phyloP scores from a whole-genome alignment of 306 rosid species.

The Acacia confusa region DNA sequence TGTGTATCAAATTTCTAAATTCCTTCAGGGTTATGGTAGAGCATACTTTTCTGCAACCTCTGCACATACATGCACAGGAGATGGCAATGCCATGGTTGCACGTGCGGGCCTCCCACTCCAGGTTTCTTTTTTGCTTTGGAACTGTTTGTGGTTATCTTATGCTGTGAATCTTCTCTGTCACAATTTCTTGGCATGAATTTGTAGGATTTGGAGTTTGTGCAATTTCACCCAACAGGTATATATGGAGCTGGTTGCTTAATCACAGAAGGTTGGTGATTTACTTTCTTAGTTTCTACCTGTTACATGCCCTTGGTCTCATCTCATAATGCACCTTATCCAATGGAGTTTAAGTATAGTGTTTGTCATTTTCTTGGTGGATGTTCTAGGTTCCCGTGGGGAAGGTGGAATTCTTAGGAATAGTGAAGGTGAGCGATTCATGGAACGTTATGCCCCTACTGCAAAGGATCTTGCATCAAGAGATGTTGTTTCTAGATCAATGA shows the following conservation, averaged over 20 bases:
- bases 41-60: slow-evolving; percentile 92
- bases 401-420: slow-evolving; percentile 97
- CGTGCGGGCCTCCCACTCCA: slow-evolving; percentile 92
- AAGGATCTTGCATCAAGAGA: slow-evolving; percentile 99
- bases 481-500: slow-evolving; percentile 94
- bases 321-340: slow-evolving; percentile 4
- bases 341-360: background rate
- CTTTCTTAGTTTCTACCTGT: background rate
- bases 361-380: background rate
- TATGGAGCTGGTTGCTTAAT: slow-evolving; percentile 99
- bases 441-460: slow-evolving; percentile 96
- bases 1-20: slow-evolving; percentile 19
- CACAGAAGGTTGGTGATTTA: slow-evolving; percentile 72
- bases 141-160: slow-evolving; percentile 23
- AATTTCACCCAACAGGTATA: slow-evolving; percentile 95
- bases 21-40: slow-evolving; percentile 85
- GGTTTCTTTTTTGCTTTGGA: slow-evolving; percentile 46
- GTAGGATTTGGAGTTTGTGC: slow-evolving; percentile 97
- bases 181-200: slow-evolving; percentile 27
- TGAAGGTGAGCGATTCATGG: slow-evolving; percentile 99
- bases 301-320: slow-evolving; percentile 27
- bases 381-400: slow-evolving; percentile 94
- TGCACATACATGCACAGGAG: slow-evolving; percentile 97
- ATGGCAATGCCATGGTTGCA: slow-evolving; percentile 96
- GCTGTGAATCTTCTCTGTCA: background rate